Conservation (phyloP, 2,329 filamentous ascomycete genomes). For the Aspergillus neotritici region DNA sequence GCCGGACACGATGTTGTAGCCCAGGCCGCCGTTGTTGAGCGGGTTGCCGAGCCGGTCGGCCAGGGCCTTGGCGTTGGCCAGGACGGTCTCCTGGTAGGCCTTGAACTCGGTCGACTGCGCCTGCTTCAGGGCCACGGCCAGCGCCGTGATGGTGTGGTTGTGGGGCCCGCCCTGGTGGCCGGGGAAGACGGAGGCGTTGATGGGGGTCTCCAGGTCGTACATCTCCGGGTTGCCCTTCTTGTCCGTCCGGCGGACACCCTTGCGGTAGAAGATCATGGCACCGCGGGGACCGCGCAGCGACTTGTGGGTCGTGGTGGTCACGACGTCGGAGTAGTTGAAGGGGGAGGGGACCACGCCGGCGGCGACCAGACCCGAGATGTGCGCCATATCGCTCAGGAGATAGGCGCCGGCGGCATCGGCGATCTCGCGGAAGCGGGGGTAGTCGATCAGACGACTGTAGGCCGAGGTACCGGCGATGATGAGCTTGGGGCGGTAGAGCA, state of each 20-base stretch:
- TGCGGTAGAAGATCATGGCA: slow-evolving; percentile 99
- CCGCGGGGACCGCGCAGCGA: slow-evolving; percentile 94
- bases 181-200: slow-evolving; percentile 99
- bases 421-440: slow-evolving; percentile 91
- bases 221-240: slow-evolving; percentile 85
- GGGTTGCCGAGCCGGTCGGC: slow-evolving; percentile 66
- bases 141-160: slow-evolving; percentile 98
- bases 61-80: slow-evolving; percentile 88
- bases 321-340: slow-evolving; percentile 87
- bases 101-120: slow-evolving; percentile 86
- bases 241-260: slow-evolving; percentile 85
- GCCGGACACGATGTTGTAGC: slow-evolving; percentile 90
- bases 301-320: slow-evolving; percentile 99
- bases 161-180: slow-evolving; percentile 97
- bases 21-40: slow-evolving; percentile 63
- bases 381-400: slow-evolving; percentile 95
- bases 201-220: slow-evolving; percentile 91
- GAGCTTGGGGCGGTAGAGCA: slow-evolving; percentile 91
- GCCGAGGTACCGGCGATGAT: slow-evolving; percentile 95
- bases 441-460: slow-evolving; percentile 97
- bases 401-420: slow-evolving; percentile 91
- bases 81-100: slow-evolving; percentile 85
- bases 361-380: slow-evolving; percentile 94
- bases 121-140: slow-evolving; percentile 92
- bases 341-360: slow-evolving; percentile 89